phyloP scores from a whole-genome alignment of 768 basidiomycete species.

The Austroboletus eburneus region DNA sequence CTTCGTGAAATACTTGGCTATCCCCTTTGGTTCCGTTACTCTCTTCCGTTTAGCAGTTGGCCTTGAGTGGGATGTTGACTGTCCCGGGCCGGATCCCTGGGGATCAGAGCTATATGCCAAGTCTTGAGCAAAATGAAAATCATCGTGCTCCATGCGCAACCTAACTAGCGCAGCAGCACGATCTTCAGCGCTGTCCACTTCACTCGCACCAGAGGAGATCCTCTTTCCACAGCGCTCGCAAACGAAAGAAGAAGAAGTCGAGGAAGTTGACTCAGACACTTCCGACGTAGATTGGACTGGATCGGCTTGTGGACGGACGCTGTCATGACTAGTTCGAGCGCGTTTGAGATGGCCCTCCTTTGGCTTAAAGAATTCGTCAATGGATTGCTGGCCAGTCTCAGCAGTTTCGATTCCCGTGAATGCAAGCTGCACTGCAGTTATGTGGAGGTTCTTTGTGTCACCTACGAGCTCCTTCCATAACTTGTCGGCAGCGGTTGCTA shows the following conservation, averaged over 20 bases:
- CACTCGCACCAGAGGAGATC: conserved; percentile 33
- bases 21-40: conserved; percentile 33
- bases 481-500: conserved; percentile 70
- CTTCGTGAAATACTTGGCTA: conserved; percentile 45
- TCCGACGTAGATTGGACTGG: background rate
- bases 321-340: conserved; percentile 30
- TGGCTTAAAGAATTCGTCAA: conserved; percentile 78
- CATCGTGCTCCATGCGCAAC: conserved; percentile 70
- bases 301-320: background rate
- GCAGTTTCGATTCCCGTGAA: conserved; percentile 75
- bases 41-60: conserved; percentile 32
- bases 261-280: background rate
- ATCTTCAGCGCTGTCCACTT: conserved; percentile 20
- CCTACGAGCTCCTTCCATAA: conserved; percentile 88
- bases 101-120: conserved; percentile 51
- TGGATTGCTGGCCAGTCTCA: conserved; percentile 79
- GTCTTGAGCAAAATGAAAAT: conserved; percentile 86
- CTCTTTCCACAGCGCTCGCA: conserved; percentile 56
- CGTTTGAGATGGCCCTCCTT: conserved; percentile 36
- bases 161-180: conserved; percentile 35
- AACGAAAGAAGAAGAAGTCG: conserved; percentile 44
- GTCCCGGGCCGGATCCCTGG: no score
- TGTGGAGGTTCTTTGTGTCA: conserved; percentile 47
- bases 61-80: conserved; percentile 11
- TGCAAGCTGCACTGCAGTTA: conserved; percentile 67